phyloP scores from a whole-genome alignment of 176 grass and related monocot genomes.

The Puccinellia tenuiflora region DNA sequence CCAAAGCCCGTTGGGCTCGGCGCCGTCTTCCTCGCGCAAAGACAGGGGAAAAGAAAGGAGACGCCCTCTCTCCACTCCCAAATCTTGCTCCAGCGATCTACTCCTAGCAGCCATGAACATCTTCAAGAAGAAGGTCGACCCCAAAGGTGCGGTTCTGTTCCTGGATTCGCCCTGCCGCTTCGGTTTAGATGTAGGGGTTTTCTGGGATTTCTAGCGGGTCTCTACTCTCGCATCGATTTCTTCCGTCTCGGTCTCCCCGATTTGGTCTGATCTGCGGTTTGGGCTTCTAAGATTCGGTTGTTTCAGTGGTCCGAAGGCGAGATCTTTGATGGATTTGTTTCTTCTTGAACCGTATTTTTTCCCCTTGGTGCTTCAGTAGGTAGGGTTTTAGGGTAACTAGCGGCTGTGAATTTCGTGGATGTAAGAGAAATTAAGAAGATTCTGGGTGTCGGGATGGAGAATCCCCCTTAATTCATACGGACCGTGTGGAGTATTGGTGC shows the following conservation, averaged over 20 bases:
- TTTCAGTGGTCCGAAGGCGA: background rate
- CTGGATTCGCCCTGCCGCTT: constrained; percentile 10
- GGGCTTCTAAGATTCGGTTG: background rate
- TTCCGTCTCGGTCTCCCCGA: background rate
- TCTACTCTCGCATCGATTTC: background rate
- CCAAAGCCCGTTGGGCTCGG: constrained; percentile 39
- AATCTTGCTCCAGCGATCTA: constrained; percentile 18
- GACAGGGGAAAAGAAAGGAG: background rate
- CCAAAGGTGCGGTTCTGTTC: constrained; percentile 57
- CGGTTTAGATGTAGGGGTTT: background rate
- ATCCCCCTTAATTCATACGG: background rate
- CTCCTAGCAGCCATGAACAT: constrained; percentile 82
- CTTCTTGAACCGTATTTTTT: constrained; percentile 3
- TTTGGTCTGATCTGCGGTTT: background rate
- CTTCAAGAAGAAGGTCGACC: constrained; percentile 93
- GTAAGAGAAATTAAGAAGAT: background rate
- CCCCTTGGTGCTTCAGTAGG: background rate
- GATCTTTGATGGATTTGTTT: constrained; percentile 20
- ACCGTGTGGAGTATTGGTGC: background rate
- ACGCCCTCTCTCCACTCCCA: background rate
- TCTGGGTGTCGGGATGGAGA: background rate
- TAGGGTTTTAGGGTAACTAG: constrained; percentile 16
- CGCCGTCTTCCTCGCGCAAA: constrained; percentile 19
- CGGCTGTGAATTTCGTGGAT: background rate
- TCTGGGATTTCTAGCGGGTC: background rate